phyloP scores from a whole-genome alignment of 371 early-diverging fungal species.

The Mucor sp. region DNA sequence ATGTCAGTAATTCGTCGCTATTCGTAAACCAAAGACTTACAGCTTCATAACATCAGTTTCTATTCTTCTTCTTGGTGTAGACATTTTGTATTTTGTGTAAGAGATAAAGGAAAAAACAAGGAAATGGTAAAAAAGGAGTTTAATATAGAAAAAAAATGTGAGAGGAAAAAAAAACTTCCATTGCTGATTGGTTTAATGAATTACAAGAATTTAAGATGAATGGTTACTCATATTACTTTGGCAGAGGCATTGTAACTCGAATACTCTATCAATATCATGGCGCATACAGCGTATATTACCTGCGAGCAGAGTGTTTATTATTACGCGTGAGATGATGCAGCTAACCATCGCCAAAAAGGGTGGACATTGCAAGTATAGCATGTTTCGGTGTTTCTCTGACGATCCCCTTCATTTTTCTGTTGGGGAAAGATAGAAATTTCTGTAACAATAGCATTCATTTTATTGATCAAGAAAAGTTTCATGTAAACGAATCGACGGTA shows the following conservation, averaged over 20 bases:
- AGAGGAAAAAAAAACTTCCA: background rate
- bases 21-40: conserved; percentile 52
- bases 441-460: background rate
- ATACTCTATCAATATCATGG: too few relatives aligned
- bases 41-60: conserved; percentile 99
- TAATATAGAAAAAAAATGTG: background rate
- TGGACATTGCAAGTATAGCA: background rate
- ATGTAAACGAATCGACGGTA: background rate
- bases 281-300: too few relatives aligned
- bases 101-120: conserved; percentile 1
- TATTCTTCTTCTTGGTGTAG: conserved; percentile 90
- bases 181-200: background rate
- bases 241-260: background rate
- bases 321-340: too few relatives aligned
- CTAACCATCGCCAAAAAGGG: background rate
- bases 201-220: background rate
- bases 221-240: background rate
- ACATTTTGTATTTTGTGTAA: conserved; percentile 54
- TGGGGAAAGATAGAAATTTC: background rate
- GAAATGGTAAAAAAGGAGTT: background rate
- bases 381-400: background rate
- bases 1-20: background rate
- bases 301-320: too few relatives aligned
- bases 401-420: background rate
- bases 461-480: background rate